Conservation (phyloP, 306 rosid species). For the Calophaca sinica region DNA sequence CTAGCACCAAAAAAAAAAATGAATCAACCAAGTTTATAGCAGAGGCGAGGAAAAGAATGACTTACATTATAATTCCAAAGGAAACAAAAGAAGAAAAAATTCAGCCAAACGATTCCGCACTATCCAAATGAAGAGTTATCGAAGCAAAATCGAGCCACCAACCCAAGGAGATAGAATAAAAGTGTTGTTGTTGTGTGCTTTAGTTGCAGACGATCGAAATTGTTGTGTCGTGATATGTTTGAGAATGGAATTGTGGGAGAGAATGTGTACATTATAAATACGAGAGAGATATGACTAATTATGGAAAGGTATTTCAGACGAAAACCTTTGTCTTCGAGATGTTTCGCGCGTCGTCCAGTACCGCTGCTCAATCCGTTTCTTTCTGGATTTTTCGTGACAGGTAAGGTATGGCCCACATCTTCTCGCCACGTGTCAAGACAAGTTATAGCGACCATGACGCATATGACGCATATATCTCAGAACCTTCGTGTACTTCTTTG, state of each 20-base stretch:
- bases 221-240: background rate
- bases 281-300: background rate
- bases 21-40: background rate
- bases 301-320: too few species aligned
- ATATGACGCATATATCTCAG: background rate
- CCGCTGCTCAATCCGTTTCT: background rate
- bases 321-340: constrained; percentile 30
- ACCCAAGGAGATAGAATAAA: constrained; percentile 44
- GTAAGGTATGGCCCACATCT: constrained; percentile 25
- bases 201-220: background rate
- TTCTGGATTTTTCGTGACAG: constrained; percentile 40
- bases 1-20: too few species aligned
- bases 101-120: constrained; percentile 61
- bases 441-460: background rate
- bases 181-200: constrained; percentile 6
- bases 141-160: constrained; percentile 60
- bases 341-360: constrained; percentile 22
- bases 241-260: background rate
- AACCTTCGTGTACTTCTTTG: constrained; percentile 10
- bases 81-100: constrained; percentile 12
- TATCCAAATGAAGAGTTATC: constrained; percentile 62
- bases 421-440: constrained; percentile 26
- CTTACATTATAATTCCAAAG: constrained; percentile 39
- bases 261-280: background rate
- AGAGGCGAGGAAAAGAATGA: background rate